phyloP scores from a whole-genome alignment of 495 filamentous ascomycete species.

The Aspergillus steynii region DNA sequence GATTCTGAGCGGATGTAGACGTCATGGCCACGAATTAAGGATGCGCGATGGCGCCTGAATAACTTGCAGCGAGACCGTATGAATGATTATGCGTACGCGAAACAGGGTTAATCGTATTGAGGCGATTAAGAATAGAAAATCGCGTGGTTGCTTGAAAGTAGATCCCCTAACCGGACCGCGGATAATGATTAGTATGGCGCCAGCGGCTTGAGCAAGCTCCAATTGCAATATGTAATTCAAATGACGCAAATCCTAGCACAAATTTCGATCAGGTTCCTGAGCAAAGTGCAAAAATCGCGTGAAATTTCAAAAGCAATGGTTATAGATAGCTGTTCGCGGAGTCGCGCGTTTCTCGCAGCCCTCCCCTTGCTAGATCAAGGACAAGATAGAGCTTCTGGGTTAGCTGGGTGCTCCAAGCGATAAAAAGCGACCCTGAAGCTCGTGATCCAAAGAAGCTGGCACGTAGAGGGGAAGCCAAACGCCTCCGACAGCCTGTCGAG shows the following conservation, averaged over 20 bases:
- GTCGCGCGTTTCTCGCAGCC: background rate
- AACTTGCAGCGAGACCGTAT: background rate
- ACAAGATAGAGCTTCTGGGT: background rate
- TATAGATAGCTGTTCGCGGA: background rate
- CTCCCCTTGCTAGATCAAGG: background rate
- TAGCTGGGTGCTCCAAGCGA: constrained; percentile 5
- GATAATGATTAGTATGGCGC: background rate
- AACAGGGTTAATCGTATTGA: background rate
- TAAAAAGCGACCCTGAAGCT: constrained; percentile 2
- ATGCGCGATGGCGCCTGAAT: background rate
- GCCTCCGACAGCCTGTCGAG: constrained; percentile 10
- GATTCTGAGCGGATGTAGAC: constrained; percentile 30
- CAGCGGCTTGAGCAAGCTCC: background rate
- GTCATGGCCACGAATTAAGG: constrained; percentile 25
- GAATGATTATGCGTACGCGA: background rate
- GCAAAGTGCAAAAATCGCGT: background rate
- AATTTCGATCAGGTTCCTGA: too few species aligned
- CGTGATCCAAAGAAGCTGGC: background rate
- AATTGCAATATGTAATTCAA: background rate
- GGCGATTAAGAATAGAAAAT: background rate
- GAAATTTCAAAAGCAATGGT: background rate
- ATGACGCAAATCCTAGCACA: background rate
- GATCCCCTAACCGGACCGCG: background rate
- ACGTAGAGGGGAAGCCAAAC: constrained; percentile 7
- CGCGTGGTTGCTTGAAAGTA: background rate